Evolutionary conservation across 2,329 filamentous ascomycete species (phyloP).

Genomic region (Sclerotinia glacialis): DNA sequence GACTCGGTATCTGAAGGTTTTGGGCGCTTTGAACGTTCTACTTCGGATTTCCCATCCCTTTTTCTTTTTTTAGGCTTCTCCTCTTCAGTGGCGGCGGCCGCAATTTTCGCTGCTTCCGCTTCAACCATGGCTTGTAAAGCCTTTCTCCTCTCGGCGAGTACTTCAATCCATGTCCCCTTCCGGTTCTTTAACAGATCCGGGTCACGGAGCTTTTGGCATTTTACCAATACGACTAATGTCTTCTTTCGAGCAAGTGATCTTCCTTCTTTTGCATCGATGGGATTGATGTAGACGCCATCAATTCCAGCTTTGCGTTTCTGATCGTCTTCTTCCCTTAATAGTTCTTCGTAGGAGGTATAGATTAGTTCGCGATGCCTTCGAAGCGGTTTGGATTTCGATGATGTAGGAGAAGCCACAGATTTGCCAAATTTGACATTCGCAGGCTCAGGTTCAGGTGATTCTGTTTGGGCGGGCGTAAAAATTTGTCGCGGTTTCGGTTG

Average conservation of each 20-base stretch:
- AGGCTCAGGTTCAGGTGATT: slow-evolving; percentile 8
- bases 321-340: slow-evolving; percentile 21
- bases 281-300: slow-evolving; percentile 27
- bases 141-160: slow-evolving; percentile 22
- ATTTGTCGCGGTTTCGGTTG: slow-evolving; percentile 19
- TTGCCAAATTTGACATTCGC: neutral
- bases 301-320: slow-evolving; percentile 24
- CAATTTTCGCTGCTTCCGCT: slow-evolving; percentile 15
- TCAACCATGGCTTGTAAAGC: slow-evolving; percentile 1
- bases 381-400: neutral
- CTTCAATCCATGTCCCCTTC: slow-evolving; percentile 27
- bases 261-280: slow-evolving; percentile 30
- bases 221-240: slow-evolving; percentile 39
- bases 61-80: slow-evolving; percentile 18
- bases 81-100: neutral
- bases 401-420: neutral
- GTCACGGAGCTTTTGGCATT: slow-evolving; percentile 35
- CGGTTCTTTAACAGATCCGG: slow-evolving; percentile 24
- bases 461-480: neutral
- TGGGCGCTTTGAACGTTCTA: neutral
- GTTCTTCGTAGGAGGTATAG: slow-evolving; percentile 23
- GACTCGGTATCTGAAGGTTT: neutral
- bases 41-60: neutral
- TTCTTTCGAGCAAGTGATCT: slow-evolving; percentile 35
- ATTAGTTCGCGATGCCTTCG: slow-evolving; percentile 7